Conservation (phyloP, 1,284 basidiomycete genomes). For the Austroboletus novae-zelandiae region DNA sequence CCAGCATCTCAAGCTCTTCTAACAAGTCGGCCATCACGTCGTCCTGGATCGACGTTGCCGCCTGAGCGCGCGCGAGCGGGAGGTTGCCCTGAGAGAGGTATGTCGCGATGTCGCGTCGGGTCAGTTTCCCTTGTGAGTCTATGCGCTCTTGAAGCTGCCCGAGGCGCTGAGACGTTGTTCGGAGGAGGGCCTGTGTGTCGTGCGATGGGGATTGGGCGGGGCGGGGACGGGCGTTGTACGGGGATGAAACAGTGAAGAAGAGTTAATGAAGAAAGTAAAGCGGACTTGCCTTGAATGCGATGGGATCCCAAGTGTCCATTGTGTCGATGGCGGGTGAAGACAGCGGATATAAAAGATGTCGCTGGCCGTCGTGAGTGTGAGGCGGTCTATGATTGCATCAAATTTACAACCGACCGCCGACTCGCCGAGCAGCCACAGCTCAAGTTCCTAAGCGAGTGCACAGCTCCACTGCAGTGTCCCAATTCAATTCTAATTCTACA, state of each 20-base stretch:
- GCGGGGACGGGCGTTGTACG: neutral
- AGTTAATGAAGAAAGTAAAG: neutral
- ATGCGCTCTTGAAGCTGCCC: slow-evolving; percentile 68
- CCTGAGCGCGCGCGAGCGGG: slow-evolving; percentile 63
- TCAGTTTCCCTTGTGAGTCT: slow-evolving; percentile 60
- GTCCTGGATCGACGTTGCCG: slow-evolving; percentile 61
- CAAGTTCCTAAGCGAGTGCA: neutral
- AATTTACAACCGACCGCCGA: neutral
- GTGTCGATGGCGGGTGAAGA: slow-evolving; percentile 1
- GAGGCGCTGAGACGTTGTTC: slow-evolving; percentile 59
- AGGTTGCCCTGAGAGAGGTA: slow-evolving; percentile 60
- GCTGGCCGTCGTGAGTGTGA: neutral
- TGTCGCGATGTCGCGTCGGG: slow-evolving; percentile 63
- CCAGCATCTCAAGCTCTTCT: slow-evolving; percentile 63
- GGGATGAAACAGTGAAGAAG: neutral
- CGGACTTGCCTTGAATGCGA: slow-evolving; percentile 46
- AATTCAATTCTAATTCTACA: neutral
- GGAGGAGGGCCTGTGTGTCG: slow-evolving; percentile 53
- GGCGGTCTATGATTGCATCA: neutral
- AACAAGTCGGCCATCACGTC: slow-evolving; percentile 60
- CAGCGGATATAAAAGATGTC: neutral
- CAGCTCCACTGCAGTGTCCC: neutral
- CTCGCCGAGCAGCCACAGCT: neutral
- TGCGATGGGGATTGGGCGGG: neutral
- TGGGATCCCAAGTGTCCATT: slow-evolving; percentile 42